Evolutionary conservation across 2,329 filamentous ascomycete genomes (phyloP), one percentile per base, ranked within the genome.

Genomic region (Neurospora sp.): DNA sequence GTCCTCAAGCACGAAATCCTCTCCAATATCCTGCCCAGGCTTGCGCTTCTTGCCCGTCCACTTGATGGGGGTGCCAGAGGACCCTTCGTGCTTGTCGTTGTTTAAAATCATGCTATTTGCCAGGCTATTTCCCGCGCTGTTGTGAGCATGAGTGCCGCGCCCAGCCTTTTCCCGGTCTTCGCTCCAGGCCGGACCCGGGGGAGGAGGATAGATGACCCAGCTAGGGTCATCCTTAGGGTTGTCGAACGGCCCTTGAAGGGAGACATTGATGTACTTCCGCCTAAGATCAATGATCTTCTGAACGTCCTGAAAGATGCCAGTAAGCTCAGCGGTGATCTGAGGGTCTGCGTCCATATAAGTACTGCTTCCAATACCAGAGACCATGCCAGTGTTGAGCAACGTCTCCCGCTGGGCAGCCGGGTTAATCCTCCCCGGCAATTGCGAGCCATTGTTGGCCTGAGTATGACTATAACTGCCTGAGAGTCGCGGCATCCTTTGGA

Each of bases 141-240:
- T 79, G 4, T 73, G 77, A 68, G 77, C 76, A 69, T 79, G 76
- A 71, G 79, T 76, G 68, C 79, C 73, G 15, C 75, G 74, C 15
- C 68, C 67, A 10, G 72, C 70, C 69, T 77, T 78, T 38, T 80
- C 78, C 40, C 77, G 76, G 17, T 85, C 86, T 72, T 88, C 88
- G 71, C 90, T 86, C 95, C 96, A 98, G 2, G 93, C 92, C 17
- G 96, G 96, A 76, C 96, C 92, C 6, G 95, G 96, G 4, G 94
- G 94, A 15, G 92, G 89, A 10, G 96, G 96, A 76, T 98, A 98
- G 66, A 99, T 93, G 69, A 87, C 85, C 95, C 95, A 99, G 67
- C 84, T 86, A 0, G 90, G 86, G 19, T 91, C 87, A 78, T 98
- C 93, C 76, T 93, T 93, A 1, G 96, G 96, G 75, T 98, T 97